These are phyloP conservation scores for Solanum hybrid DNA, from an alignment of 305 asterid species.

Conservation along the genomic window DNA sequence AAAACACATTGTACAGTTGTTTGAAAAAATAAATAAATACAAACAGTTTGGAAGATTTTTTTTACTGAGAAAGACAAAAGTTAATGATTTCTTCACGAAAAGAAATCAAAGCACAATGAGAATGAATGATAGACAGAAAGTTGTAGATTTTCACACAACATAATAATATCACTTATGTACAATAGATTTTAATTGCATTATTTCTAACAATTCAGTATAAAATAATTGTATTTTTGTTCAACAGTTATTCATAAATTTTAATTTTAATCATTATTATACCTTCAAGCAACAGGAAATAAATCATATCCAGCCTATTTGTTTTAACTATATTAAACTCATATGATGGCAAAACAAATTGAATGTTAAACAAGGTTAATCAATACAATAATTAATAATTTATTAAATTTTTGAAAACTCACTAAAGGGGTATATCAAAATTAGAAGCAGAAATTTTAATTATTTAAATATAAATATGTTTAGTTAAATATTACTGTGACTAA, in stretches of 20 bases:
- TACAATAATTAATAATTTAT: neutral
- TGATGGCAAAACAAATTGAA: neutral
- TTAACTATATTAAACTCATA: neutral
- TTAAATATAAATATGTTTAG: neutral
- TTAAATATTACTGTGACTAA: neutral
- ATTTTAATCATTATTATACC: too few relatives aligned
- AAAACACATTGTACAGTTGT: neutral
- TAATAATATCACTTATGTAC: neutral
- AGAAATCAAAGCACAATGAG: neutral
- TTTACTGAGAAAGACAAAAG: neutral
- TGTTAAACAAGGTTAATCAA: neutral
- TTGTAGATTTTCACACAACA: neutral
- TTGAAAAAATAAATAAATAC: too few relatives aligned
- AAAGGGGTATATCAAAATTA: neutral
- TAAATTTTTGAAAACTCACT: neutral
- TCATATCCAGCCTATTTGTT: neutral
- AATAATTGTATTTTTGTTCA: neutral
- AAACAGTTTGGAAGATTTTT: neutral
- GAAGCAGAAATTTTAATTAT: neutral
- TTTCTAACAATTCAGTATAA: neutral
- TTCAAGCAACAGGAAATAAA: neutral
- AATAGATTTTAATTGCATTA: neutral
- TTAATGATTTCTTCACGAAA: neutral
- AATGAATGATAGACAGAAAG: neutral
- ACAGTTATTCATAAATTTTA: neutral